Conservation (phyloP, 2,329 filamentous ascomycete species). For the Arthrobotrys conoides region DNA sequence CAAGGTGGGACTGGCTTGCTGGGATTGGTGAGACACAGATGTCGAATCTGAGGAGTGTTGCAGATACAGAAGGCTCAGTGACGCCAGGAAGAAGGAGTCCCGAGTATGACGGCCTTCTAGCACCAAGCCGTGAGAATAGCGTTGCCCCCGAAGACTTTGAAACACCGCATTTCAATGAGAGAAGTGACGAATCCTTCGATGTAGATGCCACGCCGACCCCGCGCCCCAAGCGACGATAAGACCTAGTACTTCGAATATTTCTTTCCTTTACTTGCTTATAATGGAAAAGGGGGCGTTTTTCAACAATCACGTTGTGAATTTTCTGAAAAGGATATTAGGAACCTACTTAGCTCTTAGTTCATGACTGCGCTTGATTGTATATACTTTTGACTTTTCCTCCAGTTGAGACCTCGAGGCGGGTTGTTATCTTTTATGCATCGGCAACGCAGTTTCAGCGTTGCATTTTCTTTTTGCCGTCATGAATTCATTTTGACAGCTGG, state of each 20-base stretch:
- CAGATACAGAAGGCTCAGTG: constrained; percentile 7
- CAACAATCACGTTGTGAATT: neutral
- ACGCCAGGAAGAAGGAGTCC: neutral
- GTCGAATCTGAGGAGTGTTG: neutral
- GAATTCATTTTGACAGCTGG: neutral
- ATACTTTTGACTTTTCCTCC: too few species aligned
- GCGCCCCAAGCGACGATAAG: neutral
- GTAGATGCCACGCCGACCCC: neutral
- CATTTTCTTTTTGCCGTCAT: neutral
- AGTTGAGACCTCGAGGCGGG: neutral
- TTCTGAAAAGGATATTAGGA: neutral
- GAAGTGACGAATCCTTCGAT: neutral
- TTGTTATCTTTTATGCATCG: neutral
- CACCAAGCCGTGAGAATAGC: constrained; percentile 22
- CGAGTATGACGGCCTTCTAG: neutral
- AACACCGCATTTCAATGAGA: neutral
- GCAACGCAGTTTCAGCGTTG: constrained; percentile 2
- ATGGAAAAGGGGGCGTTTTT: neutral
- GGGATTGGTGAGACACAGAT: neutral
- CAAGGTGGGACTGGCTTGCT: constrained; percentile 28
- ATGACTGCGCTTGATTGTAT: neutral
- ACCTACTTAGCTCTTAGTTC: neutral
- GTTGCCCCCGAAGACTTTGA: constrained; percentile 4
- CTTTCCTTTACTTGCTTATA: neutral
- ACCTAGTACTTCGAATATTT: neutral